Evolutionary conservation across 1,139 yeast genomes (phyloP).

Genomic region (Suhomyces yuchorum): DNA sequence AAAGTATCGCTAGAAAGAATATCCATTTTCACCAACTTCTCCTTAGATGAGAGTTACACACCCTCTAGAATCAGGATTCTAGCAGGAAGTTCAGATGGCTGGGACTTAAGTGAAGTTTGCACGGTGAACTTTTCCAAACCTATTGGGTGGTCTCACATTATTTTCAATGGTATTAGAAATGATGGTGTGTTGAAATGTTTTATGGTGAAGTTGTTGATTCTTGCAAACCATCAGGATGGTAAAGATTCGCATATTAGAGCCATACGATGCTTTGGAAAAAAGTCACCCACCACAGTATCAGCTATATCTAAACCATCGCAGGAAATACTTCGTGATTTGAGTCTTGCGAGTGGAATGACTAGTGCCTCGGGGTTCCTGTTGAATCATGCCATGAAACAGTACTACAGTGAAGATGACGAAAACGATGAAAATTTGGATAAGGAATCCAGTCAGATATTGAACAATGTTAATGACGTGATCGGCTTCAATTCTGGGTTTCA

Average conservation of each 20-base stretch:
- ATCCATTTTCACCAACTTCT: conserved; percentile 67
- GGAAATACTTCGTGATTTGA: conserved; percentile 34
- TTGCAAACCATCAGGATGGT: conserved; percentile 92
- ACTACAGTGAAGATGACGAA: conserved; percentile 14
- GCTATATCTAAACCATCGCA: conserved; percentile 3
- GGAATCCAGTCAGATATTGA: conserved; percentile 31
- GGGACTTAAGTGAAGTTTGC: conserved; percentile 78
- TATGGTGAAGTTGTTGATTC: conserved; percentile 65
- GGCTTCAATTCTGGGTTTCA: conserved; percentile 50
- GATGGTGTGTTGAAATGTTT: conserved; percentile 72
- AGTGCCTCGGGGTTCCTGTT: conserved; percentile 34
- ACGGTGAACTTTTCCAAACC: conserved; percentile 69
- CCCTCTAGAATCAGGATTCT: conserved; percentile 71
- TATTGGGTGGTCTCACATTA: conserved; percentile 82
- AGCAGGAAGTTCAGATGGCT: conserved; percentile 82
- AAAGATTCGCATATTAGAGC: conserved; percentile 92
- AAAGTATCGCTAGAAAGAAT: conserved; percentile 70
- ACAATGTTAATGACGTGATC: conserved; percentile 42
- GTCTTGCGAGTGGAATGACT: conserved; percentile 24
- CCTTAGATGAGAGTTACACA: conserved; percentile 87
- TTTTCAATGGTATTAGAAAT: conserved; percentile 61
- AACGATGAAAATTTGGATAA: conserved; percentile 20
- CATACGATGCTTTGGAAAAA: conserved; percentile 55
- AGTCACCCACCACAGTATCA: conserved; percentile 20
- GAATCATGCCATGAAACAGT: conserved; percentile 21